phyloP scores from a whole-genome alignment of 306 rosid genomes.

The Dryas alaskensis region DNA sequence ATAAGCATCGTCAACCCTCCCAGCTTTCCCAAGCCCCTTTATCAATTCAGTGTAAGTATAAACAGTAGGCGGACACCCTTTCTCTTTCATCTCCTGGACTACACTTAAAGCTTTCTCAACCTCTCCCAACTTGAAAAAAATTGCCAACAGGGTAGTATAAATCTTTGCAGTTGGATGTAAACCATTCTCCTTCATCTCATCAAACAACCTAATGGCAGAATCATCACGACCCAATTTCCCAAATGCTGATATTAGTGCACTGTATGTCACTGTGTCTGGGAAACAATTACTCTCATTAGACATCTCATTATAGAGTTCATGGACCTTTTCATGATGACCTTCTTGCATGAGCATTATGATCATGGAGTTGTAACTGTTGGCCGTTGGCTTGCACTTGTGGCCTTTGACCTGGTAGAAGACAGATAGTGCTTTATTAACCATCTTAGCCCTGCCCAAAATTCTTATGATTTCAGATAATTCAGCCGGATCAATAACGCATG shows the following conservation, averaged over 20 bases:
- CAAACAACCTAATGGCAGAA: constrained; percentile 66
- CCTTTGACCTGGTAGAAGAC: constrained; percentile 73
- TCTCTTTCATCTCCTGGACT: constrained; percentile 66
- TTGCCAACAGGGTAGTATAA: constrained; percentile 64
- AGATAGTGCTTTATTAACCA: constrained; percentile 80
- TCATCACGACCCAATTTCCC: constrained; percentile 67
- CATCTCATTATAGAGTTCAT: constrained; percentile 89
- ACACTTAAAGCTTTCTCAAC: constrained; percentile 64
- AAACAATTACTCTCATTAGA: constrained; percentile 62
- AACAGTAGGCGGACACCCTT: constrained; percentile 67
- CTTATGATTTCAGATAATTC: constrained; percentile 68
- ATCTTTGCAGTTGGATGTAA: constrained; percentile 75
- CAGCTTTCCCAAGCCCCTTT: constrained; percentile 81
- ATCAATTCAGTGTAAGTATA: constrained; percentile 80
- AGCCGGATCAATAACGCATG: constrained; percentile 47
- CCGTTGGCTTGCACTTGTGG: constrained; percentile 70
- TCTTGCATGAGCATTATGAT: constrained; percentile 83
- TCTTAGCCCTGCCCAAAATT: constrained; percentile 74
- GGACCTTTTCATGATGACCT: constrained; percentile 78
- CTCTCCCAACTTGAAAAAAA: constrained; percentile 60
- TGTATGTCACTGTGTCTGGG: constrained; percentile 81
- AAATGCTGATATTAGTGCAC: constrained; percentile 68
- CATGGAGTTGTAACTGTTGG: constrained; percentile 62
- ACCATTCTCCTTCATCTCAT: constrained; percentile 89
- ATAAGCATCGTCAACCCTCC: constrained; percentile 75